Evolutionary conservation across 2,329 filamentous ascomycete species (phyloP).

Genomic region (Fusarium transvaalense): DNA sequence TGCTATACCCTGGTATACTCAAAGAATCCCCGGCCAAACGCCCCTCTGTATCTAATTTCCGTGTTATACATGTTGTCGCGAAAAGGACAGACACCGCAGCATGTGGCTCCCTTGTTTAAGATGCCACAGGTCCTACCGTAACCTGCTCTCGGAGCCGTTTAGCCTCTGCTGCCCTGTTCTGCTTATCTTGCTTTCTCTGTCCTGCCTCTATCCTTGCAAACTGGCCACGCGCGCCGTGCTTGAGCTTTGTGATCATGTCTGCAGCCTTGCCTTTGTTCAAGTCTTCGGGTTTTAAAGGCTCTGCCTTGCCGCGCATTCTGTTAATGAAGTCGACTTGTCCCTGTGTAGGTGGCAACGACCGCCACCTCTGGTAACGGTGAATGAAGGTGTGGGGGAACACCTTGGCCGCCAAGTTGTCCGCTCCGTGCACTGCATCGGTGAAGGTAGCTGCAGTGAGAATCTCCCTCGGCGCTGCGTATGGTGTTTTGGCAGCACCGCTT

Average conservation of each 20-base stretch:
- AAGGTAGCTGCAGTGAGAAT: constrained; percentile 77
- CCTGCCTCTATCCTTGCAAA: constrained; percentile 66
- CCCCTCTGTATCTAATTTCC: constrained; percentile 9
- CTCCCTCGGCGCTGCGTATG: constrained; percentile 76
- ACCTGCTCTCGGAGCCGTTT: constrained; percentile 64
- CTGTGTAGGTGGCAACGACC: constrained; percentile 71
- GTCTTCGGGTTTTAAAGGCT: constrained; percentile 65
- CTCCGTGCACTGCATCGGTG: constrained; percentile 81
- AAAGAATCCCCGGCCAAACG: constrained; percentile 16
- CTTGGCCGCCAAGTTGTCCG: constrained; percentile 81
- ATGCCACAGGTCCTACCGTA: constrained; percentile 63
- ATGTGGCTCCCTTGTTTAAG: constrained; percentile 35
- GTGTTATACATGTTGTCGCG: constrained; percentile 37
- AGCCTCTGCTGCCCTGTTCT: constrained; percentile 54
- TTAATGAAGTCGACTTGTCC: constrained; percentile 79
- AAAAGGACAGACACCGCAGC: constrained; percentile 3
- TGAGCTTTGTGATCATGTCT: constrained; percentile 94
- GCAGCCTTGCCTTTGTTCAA: constrained; percentile 84
- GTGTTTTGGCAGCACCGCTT: constrained; percentile 61
- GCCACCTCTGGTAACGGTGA: constrained; percentile 75
- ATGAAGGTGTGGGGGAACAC: constrained; percentile 78
- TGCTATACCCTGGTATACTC: constrained; percentile 1
- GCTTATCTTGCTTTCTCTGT: constrained; percentile 62
- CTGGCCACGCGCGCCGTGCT: constrained; percentile 79
- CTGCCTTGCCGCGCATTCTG: constrained; percentile 66